Percentiles rank a stretch among this genome's conserved stretches.
Evolutionary conservation across 371 early-diverging fungal genomes (phyloP).

Genomic region (Mucor piriformis): DNA sequence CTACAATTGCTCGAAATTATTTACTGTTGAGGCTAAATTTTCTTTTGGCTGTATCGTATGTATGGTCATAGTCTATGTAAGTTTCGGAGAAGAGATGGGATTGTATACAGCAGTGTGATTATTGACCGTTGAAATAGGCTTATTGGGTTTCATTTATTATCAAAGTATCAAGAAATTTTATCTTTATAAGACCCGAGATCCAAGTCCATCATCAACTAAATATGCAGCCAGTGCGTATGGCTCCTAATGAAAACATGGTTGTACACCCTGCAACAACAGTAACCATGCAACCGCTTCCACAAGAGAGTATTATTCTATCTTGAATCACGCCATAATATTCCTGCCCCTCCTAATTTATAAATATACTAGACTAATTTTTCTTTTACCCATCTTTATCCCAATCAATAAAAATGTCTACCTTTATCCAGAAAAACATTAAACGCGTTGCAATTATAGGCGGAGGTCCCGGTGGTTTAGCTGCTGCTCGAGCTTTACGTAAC

Average conservation of each 20-base stretch:
- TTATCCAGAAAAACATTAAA: slow-evolving; percentile 24
- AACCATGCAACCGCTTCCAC: no score
- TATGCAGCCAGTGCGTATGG: neutral
- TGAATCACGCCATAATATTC: no score
- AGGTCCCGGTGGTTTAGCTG: slow-evolving; percentile 50
- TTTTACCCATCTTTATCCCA: neutral
- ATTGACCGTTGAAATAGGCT: no score
- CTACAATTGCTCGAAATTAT: slow-evolving; percentile 12
- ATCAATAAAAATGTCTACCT: neutral
- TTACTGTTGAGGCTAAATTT: slow-evolving; percentile 5
- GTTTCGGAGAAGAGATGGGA: no score
- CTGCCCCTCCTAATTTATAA: neutral
- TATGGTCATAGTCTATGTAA: slow-evolving; percentile 17
- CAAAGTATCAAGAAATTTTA: neutral
- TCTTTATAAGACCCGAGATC: neutral
- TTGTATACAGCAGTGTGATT: no score
- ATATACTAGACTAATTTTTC: neutral
- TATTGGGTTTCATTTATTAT: slow-evolving; percentile 12
- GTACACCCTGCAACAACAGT: no score
- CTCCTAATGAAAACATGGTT: no score
- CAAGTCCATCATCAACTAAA: neutral
- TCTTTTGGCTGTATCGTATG: slow-evolving; percentile 3
- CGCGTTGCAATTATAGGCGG: slow-evolving; percentile 54
- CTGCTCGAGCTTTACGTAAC: slow-evolving; percentile 36
- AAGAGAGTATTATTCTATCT: no score